Evolutionary conservation across 1,139 yeast species (phyloP), one percentile per base, ranked within the genome.

Genomic region (Suhomyces maxii): DNA sequence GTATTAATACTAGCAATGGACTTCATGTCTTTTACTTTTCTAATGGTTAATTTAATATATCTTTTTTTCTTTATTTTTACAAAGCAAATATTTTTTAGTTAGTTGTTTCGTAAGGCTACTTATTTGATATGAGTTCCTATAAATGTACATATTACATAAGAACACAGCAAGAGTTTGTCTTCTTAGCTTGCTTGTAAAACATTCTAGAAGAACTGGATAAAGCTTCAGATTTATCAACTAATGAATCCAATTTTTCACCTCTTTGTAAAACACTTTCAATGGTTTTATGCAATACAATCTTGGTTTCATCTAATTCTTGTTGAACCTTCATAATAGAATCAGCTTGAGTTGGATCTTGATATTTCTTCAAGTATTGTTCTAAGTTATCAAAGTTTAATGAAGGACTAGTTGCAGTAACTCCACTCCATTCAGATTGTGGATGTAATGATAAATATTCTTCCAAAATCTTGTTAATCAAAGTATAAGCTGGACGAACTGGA

Each of bases 401-500:
- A 8, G 73, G 53, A 43, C 74, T 73, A 7, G 89, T 71, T 55
- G 76, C 82, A 3, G 79, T 65, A 23, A 82, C 73, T 45, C 69
- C 65, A 44, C 67, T 67, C 96, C 97, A 91, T 53, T 84, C 83
- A 31, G 68, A 64, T 42, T 82, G 78, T 7, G 97, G 96, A 67
- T 89, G 95, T 53, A 86, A 83, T 26, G 91, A 78, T 50, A 91
- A 73, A 68, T 89, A 93, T 66, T 93, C 98, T 59, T 93, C 99
- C 59, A 90, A 77, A 23, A 93, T 74, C 72, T 90, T 93, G 77
- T 91, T 93, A 60, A 93, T 79, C 53, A 93, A 75, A 3, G 97
- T 86, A 69, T 89, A 93, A 1, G 97, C 99, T n/a, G 97, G 98
- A 63, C 99, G 81, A 18, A 89, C 91, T 2, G 99, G 99, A 67